These are phyloP conservation scores for Penicillium sp. DNA, from an alignment of 2,329 filamentous ascomycete species.

Conservation along the genomic window DNA sequence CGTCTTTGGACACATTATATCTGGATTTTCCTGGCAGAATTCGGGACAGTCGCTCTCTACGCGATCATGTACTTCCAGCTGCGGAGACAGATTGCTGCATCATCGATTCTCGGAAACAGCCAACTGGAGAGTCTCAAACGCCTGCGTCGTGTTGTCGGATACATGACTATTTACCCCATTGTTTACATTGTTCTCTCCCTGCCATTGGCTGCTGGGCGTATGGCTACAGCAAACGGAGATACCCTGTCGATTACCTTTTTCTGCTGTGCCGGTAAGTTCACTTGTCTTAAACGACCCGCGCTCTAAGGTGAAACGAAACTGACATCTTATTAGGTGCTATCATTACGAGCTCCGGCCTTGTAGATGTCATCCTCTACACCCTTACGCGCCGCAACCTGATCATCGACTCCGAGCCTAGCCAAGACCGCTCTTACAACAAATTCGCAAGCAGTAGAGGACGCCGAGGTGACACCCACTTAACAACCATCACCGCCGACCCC, in stretches of 20 bases:
- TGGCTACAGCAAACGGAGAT: constrained; percentile 43
- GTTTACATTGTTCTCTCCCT: constrained; percentile 67
- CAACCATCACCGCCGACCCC: constrained; percentile 35
- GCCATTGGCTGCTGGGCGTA: constrained; percentile 59
- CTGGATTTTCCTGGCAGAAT: constrained; percentile 58
- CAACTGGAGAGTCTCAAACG: constrained; percentile 44
- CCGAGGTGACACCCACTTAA: constrained; percentile 36
- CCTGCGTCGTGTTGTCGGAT: constrained; percentile 48
- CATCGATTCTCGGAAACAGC: constrained; percentile 39
- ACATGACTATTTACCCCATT: constrained; percentile 54
- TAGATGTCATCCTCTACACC: constrained; percentile 63
- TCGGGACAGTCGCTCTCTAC: constrained; percentile 55
- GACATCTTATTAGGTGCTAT: constrained; percentile 44
- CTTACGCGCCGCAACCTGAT: constrained; percentile 61
- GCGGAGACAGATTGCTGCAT: constrained; percentile 48
- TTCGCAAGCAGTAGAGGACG: constrained; percentile 33
- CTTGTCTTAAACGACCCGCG: background rate
- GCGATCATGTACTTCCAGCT: constrained; percentile 54
- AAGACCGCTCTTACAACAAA: constrained; percentile 39
- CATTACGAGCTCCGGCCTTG: constrained; percentile 63
- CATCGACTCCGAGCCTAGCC: constrained; percentile 52
- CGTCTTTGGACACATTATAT: constrained; percentile 56
- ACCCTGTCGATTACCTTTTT: constrained; percentile 48
- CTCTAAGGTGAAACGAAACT: background rate
- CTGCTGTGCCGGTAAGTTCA: constrained; percentile 49